Evolutionary conservation across 1,284 basidiomycete genomes (phyloP).

Genomic region (Moniliophthora roreri): DNA sequence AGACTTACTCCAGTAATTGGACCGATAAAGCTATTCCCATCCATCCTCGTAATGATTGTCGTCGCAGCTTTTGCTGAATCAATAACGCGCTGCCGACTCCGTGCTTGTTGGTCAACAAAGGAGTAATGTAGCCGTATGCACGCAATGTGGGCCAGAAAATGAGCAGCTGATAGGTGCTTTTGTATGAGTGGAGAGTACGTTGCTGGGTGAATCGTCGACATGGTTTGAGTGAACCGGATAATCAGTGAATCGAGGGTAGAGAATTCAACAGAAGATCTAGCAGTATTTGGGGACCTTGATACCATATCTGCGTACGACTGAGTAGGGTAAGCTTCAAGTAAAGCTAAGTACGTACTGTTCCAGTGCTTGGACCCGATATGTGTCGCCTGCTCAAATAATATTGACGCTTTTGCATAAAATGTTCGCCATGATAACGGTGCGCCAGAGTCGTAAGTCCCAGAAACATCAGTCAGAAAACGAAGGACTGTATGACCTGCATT

Average conservation of each 20-base stretch:
- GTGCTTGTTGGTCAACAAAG: not conserved
- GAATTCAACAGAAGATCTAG: not conserved
- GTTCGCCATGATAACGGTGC: not conserved
- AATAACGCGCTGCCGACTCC: not conserved
- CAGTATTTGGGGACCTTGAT: not conserved
- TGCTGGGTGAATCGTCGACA: too few species aligned
- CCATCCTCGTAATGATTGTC: too few species aligned
- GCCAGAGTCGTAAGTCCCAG: not conserved
- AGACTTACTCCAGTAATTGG: not conserved
- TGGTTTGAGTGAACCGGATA: not conserved
- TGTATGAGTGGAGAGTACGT: not conserved
- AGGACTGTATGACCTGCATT: slow-evolving; percentile 1
- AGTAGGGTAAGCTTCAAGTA: not conserved
- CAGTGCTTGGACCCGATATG: not conserved
- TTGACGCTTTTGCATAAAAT: slow-evolving; percentile 6
- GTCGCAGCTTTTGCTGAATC: not conserved
- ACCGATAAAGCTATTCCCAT: not conserved
- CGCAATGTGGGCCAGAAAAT: not conserved
- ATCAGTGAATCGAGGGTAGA: not conserved
- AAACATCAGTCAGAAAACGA: slow-evolving; percentile 1
- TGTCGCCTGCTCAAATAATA: slow-evolving; percentile 6
- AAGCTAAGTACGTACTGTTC: not conserved
- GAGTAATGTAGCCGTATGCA: not conserved
- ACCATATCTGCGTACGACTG: not conserved
- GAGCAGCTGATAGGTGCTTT: not conserved